Conservation (phyloP, 1,139 yeast genomes). For the Yamadazyma atmosphaerica region DNA sequence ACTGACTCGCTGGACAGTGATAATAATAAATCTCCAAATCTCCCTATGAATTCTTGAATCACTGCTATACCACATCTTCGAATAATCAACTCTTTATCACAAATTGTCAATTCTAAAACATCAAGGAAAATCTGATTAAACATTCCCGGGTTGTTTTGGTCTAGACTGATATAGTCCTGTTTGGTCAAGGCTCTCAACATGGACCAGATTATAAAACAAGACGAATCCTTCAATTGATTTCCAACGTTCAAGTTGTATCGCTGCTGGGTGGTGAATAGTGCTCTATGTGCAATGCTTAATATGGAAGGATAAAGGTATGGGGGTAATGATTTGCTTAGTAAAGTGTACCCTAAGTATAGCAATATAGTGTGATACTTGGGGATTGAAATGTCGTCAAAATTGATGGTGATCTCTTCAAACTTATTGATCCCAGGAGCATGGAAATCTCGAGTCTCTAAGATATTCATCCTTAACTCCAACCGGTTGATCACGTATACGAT, state of each 20-base stretch:
- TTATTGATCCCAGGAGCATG: slow-evolving; percentile 9
- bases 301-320: slow-evolving; percentile 22
- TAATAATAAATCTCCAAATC: slow-evolving; percentile 49
- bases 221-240: slow-evolving; percentile 74
- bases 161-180: slow-evolving; percentile 16
- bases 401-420: slow-evolving; percentile 17
- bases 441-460: slow-evolving; percentile 20
- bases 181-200: slow-evolving; percentile 25
- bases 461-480: slow-evolving; percentile 19
- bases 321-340: slow-evolving; percentile 32
- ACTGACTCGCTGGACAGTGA: slow-evolving; percentile 15
- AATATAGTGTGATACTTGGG: slow-evolving; percentile 37
- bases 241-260: slow-evolving; percentile 56
- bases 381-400: slow-evolving; percentile 23
- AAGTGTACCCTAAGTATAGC: slow-evolving; percentile 35
- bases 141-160: slow-evolving; percentile 12
- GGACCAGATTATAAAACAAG: slow-evolving; percentile 66
- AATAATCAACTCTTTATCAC: slow-evolving; percentile 72
- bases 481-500: slow-evolving; percentile 26
- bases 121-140: slow-evolving; percentile 34
- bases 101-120: slow-evolving; percentile 55
- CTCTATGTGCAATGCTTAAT: slow-evolving; percentile 37
- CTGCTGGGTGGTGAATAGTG: slow-evolving; percentile 56
- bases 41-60: slow-evolving; percentile 79
- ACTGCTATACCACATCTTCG: slow-evolving; percentile 87